Base-by-base conservation (phyloP, 129 eudicot species). In the Saussurea involucrata region DNA sequence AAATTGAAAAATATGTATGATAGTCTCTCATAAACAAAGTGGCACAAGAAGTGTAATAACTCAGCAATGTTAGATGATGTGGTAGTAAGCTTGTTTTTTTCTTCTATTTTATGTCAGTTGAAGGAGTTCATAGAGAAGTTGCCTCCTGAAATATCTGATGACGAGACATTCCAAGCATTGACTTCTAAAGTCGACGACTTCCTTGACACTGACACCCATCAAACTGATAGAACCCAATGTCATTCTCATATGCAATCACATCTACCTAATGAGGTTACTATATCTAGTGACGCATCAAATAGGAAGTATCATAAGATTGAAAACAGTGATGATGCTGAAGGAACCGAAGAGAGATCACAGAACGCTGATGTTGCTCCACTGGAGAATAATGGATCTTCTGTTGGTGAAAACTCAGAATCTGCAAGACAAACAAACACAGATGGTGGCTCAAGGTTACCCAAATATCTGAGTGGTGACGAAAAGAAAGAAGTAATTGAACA, bases 401-500 rank as follows among this genome's bases (percentile, higher is more conserved):
- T 28, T 69, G 81, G 73, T 76, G 61, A 80, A 60, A 61, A 24
- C 13, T 67, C 22, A 76, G 86, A 81, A 42, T 55, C 76, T 18
- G 36, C 60, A 46, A 5, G 71, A 55, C 86, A 76, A 34, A 25
- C 75, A 66, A 67, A 68, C 71, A 22, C 78, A 6, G 85, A 80
- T 32, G 44, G 76, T 61, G 84, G 61, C 40, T n/a, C 83, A 9
- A 83, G 76, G 55, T 3, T 83, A 21, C 70, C 81, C 6, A 49
- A 18, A 61, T 70, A 81, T 82, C 66, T 85, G 9, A 77, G 44
- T 13, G 60, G 24, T 0, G 92, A 72, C 13, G 90, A 85, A 66
- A 78, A 64, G 71, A 92, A 49, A 74, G 94, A 93, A 83, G 80
- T 85, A 22, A 86, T 90, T 27, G 98, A 93, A 76, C 98, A 93